Evolutionary conservation across 148 eudicot species (phyloP).

Genomic region (Vaccinium vitisidaea): DNA sequence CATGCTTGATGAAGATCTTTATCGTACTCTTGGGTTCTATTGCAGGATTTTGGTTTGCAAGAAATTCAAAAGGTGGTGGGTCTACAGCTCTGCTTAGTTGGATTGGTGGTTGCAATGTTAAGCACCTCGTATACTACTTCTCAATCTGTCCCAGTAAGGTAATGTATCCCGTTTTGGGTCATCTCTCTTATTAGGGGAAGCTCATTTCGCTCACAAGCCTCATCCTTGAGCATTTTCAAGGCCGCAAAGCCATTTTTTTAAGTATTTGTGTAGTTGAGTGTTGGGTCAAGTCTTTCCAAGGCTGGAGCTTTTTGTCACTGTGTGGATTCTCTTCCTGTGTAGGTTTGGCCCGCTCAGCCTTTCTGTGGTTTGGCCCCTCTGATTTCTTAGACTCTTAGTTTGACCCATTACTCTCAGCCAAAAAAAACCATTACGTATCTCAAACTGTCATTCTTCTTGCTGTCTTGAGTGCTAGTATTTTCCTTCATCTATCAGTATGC

Average conservation of each 20-base stretch:
- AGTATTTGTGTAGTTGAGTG: neutral
- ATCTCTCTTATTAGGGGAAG: neutral
- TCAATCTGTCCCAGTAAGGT: conserved; percentile 53
- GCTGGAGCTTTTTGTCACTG: neutral
- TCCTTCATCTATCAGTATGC: neutral
- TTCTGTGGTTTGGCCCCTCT: neutral
- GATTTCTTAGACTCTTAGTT: neutral
- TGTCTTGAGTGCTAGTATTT: neutral
- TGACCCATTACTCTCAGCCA: too few relatives aligned
- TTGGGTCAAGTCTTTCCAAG: neutral
- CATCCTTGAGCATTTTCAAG: neutral
- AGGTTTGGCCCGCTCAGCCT: too few relatives aligned
- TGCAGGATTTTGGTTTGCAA: conserved; percentile 60
- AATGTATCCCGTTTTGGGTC: neutral
- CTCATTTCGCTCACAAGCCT: neutral
- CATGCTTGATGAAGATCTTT: neutral
- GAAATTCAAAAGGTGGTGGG: conserved; percentile 48
- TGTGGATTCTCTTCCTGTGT: neutral
- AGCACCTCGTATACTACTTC: conserved; percentile 49
- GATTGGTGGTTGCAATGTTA: conserved; percentile 52
- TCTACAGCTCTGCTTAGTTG: conserved; percentile 60
- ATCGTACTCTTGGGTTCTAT: conserved; percentile 13
- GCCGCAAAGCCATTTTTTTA: neutral
- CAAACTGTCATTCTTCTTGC: neutral
- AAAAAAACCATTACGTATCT: neutral